A percentile compares a stretch with the other conserved stretches of the same genome.
Conservation (phyloP, 495 filamentous ascomycete genomes). For the Emericellopsis terricola region DNA sequence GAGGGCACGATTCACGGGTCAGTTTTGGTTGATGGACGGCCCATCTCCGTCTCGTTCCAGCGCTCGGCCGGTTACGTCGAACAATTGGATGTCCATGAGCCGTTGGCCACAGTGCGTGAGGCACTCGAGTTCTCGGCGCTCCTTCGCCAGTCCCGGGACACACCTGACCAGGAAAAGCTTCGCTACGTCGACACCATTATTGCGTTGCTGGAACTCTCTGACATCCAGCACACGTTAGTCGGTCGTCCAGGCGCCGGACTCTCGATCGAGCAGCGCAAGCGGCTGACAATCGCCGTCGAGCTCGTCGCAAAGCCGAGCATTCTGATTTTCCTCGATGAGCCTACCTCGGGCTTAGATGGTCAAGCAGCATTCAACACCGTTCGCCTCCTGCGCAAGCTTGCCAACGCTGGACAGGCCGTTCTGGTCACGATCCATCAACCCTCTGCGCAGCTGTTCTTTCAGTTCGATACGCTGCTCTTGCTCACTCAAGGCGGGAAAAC, state of each 20-base stretch:
- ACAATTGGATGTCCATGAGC: constrained; percentile 72
- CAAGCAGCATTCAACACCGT: constrained; percentile 72
- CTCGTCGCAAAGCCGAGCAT: constrained; percentile 70
- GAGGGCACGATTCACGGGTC: constrained; percentile 52
- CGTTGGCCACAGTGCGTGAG: constrained; percentile 70
- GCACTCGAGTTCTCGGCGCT: constrained; percentile 66
- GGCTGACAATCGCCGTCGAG: constrained; percentile 82
- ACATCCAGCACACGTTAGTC: constrained; percentile 66
- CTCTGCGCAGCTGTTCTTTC: constrained; percentile 49
- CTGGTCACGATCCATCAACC: constrained; percentile 71
- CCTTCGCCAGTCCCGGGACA: constrained; percentile 53
- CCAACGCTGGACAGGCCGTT: constrained; percentile 59
- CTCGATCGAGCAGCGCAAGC: constrained; percentile 51
- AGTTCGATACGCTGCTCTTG: constrained; percentile 32
- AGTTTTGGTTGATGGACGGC: constrained; percentile 60
- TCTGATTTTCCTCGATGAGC: constrained; percentile 61
- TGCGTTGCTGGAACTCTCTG: constrained; percentile 61
- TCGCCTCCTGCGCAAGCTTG: constrained; percentile 67
- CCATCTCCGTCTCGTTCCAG: constrained; percentile 50
- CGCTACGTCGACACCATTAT: constrained; percentile 79
- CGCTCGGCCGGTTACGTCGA: constrained; percentile 69
- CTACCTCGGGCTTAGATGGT: constrained; percentile 69
- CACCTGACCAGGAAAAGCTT: constrained; percentile 49
- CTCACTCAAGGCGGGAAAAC: constrained; percentile 51
- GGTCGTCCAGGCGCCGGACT: constrained; percentile 50